A percentile compares a stretch with the other conserved stretches of the same genome.
Evolutionary conservation across 495 filamentous ascomycete species (phyloP).

Genomic region (Tuber indicum): DNA sequence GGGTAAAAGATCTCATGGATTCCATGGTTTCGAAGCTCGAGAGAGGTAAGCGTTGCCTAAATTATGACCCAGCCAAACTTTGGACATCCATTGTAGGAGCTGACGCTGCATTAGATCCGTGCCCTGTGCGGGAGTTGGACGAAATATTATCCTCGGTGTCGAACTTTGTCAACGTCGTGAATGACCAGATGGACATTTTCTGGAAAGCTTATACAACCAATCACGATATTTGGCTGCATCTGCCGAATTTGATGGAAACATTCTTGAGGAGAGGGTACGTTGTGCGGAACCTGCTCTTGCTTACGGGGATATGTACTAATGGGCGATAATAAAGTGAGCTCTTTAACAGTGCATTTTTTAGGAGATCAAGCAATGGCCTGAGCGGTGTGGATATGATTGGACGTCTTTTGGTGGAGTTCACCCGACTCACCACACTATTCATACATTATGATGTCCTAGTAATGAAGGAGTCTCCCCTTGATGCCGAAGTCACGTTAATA

Average conservation of each 20-base stretch:
- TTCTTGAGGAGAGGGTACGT: slow-evolving; percentile 30
- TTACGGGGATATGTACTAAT: background rate
- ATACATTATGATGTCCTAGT: slow-evolving; percentile 33
- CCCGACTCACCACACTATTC: slow-evolving; percentile 30
- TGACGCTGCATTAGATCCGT: slow-evolving; percentile 5
- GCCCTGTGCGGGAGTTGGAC: slow-evolving; percentile 27
- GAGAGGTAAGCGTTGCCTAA: slow-evolving; percentile 19
- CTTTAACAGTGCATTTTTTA: slow-evolving; percentile 23
- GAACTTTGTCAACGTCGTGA: slow-evolving; percentile 31
- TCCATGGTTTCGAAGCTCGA: slow-evolving; percentile 28
- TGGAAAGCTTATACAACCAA: slow-evolving; percentile 33
- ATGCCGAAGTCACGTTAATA: slow-evolving; percentile 23
- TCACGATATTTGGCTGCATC: slow-evolving; percentile 33
- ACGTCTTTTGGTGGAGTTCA: slow-evolving; percentile 27
- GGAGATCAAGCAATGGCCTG: slow-evolving; percentile 18
- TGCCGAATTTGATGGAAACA: slow-evolving; percentile 30
- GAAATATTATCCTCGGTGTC: slow-evolving; percentile 32
- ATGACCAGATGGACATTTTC: slow-evolving; percentile 34
- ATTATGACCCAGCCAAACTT: background rate
- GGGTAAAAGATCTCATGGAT: slow-evolving; percentile 32
- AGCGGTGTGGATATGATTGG: slow-evolving; percentile 25
- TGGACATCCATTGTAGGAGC: background rate
- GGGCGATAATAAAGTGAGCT: slow-evolving; percentile 22
- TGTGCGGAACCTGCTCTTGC: background rate
- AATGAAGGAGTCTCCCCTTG: slow-evolving; percentile 23